Evolutionary conservation across 495 filamentous ascomycete species (phyloP).

Genomic region (Articulospora tetracladia): DNA sequence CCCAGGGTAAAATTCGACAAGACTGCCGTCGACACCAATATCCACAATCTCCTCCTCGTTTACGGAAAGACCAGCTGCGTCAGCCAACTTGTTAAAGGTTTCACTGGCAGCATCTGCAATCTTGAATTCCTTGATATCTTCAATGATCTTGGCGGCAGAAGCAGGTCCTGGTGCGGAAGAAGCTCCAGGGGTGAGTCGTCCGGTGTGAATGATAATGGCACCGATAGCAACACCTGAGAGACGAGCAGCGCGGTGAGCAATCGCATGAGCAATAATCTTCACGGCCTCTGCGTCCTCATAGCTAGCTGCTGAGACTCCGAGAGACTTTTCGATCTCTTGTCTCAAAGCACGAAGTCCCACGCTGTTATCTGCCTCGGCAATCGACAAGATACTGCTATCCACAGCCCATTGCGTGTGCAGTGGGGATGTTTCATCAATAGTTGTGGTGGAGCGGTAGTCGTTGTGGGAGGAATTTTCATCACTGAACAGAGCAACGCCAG

Average conservation of each 20-base stretch:
- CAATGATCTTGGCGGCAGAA: constrained; percentile 17
- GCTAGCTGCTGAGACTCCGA: constrained; percentile 67
- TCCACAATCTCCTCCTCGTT: constrained; percentile 65
- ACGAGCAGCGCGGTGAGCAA: constrained; percentile 86
- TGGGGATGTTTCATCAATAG: constrained; percentile 54
- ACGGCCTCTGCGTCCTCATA: constrained; percentile 79
- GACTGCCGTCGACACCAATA: constrained; percentile 83
- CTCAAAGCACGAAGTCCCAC: constrained; percentile 60
- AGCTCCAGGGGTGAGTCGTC: constrained; percentile 49
- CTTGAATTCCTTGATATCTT: constrained; percentile 16
- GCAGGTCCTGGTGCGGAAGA: constrained; percentile 13
- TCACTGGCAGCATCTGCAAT: constrained; percentile 25
- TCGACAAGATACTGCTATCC: constrained; percentile 81
- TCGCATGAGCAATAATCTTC: constrained; percentile 72
- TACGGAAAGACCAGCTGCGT: constrained; percentile 9
- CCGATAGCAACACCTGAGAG: constrained; percentile 82
- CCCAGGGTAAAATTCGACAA: constrained; percentile 89
- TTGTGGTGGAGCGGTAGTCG: constrained; percentile 63
- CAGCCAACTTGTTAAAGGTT: constrained; percentile 18
- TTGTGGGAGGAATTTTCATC: constrained; percentile 61
- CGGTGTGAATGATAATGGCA: constrained; percentile 73
- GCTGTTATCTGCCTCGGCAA: constrained; percentile 71
- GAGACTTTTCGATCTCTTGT: constrained; percentile 67
- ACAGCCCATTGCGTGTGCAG: constrained; percentile 84
- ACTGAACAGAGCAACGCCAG: constrained; percentile 61